Conservation (phyloP, 768 basidiomycete genomes). For the Pholiota microspora region DNA sequence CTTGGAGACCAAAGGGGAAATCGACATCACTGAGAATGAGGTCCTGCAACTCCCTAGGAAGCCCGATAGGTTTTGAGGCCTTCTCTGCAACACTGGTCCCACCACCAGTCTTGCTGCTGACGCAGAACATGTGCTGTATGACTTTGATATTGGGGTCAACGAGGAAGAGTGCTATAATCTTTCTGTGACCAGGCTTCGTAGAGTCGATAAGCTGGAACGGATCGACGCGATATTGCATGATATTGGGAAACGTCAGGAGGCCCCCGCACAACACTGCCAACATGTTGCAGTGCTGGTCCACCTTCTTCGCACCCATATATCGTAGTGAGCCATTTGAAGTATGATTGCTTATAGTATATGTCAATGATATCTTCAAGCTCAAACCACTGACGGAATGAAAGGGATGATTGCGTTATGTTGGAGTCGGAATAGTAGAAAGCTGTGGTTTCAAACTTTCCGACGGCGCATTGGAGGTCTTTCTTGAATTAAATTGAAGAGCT, state of each 20-base stretch:
- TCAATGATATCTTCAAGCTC: not conserved
- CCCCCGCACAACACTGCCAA: slow-evolving; percentile 34
- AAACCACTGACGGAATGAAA: slow-evolving; percentile 24
- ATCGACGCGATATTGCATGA: slow-evolving; percentile 37
- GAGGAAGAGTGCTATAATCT: slow-evolving; percentile 42
- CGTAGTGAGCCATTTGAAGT: slow-evolving; percentile 22
- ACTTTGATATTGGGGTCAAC: slow-evolving; percentile 32
- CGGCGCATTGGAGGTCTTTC: slow-evolving; percentile 22
- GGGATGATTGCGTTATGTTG: slow-evolving; percentile 21
- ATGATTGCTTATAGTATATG: slow-evolving; percentile 14
- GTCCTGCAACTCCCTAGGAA: slow-evolving; percentile 17
- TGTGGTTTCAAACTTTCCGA: slow-evolving; percentile 30
- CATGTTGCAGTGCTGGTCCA: slow-evolving; percentile 23
- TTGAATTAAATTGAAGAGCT: slow-evolving; percentile 21
- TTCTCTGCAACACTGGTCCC: slow-evolving; percentile 5
- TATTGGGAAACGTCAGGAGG: slow-evolving; percentile 39
- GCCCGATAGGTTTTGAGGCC: not conserved
- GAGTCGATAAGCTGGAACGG: slow-evolving; percentile 36
- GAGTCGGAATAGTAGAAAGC: slow-evolving; percentile 25
- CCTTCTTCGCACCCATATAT: slow-evolving; percentile 25
- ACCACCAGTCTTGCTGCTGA: slow-evolving; percentile 31
- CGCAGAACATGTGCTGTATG: slow-evolving; percentile 27
- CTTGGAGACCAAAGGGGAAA: slow-evolving; percentile 15
- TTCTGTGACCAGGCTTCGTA: slow-evolving; percentile 39
- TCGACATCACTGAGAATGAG: slow-evolving; percentile 16